Base-by-base conservation (phyloP, 192 early-diverging fungal genomes). In the Podila horticola region DNA sequence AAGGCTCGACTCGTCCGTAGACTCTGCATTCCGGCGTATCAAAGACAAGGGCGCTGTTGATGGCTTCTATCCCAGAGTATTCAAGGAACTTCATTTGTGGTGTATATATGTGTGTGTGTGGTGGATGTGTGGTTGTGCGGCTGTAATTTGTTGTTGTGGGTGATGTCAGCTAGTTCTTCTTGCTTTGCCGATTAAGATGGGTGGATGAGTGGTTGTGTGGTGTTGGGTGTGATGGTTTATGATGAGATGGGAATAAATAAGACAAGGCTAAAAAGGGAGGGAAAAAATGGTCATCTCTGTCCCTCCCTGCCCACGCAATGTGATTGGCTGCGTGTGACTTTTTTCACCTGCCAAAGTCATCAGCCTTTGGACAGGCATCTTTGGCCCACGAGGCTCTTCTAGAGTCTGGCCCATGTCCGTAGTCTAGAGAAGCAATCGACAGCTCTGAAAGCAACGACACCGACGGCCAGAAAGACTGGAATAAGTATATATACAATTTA, bases 31-130 rank as follows among this genome's bases (percentile, higher is more conserved):
- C 97, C 50, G 93, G 88, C 31, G 93, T 94, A 57, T 96, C 92
- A 84, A 93, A 97, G 41, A 90, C 88, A 28, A 99, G 90, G 11
- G 87, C 92, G 67, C 90, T 90, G 85, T 98, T 99, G 59, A 99
- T 88, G 59, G 89, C 85, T 66, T 96, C 95, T 65, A 99, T 89
- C 17, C 91, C 86, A 36, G 92, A 88, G 66, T 90, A 89, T 62
- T 95, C 94, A 58, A 97, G 91, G 63, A 94, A 97, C 85, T 97
- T 97, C 96, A 97, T 97, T 28, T 60, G 77, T 9, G 30, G 0
- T 17, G 30, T n/a, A 64, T 41, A 29, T 22, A 7, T 12, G 59
- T 29, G 17, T 48, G 30, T 17, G 24, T 51, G 51, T 22, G 52
- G n/a, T n/a, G n/a, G n/a, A n/a, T 59, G 3, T 26, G 45, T 17